Evolutionary conservation across 352 stramenopile species (phyloP).

Genomic region (Globisporangium heterothallicum): DNA sequence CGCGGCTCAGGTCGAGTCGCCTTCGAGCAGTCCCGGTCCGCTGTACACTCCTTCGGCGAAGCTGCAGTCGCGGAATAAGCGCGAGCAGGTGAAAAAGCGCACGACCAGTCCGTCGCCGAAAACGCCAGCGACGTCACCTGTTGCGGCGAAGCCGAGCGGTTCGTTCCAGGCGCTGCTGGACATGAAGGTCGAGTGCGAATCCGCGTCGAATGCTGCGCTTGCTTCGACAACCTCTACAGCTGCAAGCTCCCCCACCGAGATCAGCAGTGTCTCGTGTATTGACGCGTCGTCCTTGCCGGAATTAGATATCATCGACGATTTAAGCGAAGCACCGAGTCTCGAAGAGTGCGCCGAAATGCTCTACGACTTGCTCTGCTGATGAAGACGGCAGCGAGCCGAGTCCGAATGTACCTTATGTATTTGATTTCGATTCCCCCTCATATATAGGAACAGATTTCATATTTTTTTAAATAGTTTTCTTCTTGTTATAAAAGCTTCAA

Average conservation of each 20-base stretch:
- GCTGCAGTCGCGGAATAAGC: background rate
- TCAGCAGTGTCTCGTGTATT: background rate
- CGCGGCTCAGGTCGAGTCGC: slow-evolving; percentile 10
- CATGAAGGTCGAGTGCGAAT: background rate
- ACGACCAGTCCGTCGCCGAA: background rate
- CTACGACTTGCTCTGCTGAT: slow-evolving; percentile 61
- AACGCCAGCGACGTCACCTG: no score
- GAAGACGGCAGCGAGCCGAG: background rate
- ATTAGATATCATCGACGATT: slow-evolving; percentile 26
- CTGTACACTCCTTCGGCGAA: slow-evolving; percentile 4
- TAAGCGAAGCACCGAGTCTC: slow-evolving; percentile 42
- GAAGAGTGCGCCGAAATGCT: slow-evolving; percentile 64
- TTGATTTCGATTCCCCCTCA: no score
- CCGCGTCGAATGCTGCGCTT: slow-evolving; percentile 3
- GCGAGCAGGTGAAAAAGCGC: background rate
- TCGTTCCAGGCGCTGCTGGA: background rate
- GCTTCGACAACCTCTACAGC: slow-evolving; percentile 1
- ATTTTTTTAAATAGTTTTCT: no score
- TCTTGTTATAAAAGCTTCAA: no score
- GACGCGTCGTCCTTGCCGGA: background rate
- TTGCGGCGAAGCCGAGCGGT: background rate
- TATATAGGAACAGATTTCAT: no score
- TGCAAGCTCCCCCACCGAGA: no score
- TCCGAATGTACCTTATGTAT: background rate
- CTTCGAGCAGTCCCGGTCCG: slow-evolving; percentile 1